A percentile compares a stretch with the other conserved stretches of the same genome.
phyloP scores from a whole-genome alignment of 768 basidiomycete species.

The Termitomyces sp. region DNA sequence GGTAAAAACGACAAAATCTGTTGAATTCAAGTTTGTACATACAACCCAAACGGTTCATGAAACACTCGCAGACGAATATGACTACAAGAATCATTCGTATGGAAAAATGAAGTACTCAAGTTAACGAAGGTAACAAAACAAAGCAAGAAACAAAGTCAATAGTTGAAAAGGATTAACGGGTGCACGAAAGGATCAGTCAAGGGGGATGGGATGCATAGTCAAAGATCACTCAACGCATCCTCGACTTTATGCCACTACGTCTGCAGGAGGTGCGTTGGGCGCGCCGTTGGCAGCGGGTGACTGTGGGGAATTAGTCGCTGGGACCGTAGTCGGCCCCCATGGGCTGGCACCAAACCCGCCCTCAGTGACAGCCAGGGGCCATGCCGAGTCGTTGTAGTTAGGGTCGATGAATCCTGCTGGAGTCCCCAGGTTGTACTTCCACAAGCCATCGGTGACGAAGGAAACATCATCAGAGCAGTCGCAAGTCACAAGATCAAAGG shows the following conservation, averaged over 20 bases:
- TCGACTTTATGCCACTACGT: conserved; percentile 12
- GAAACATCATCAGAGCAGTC: conserved; percentile 16
- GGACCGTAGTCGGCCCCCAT: conserved; percentile 21
- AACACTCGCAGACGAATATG: background rate
- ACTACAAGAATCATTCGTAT: background rate
- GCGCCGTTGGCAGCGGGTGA: conserved; percentile 12
- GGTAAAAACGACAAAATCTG: background rate
- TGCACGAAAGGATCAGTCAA: background rate
- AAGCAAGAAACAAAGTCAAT: background rate
- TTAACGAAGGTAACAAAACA: background rate
- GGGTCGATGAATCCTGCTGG: conserved; percentile 18
- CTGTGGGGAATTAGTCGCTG: conserved; percentile 14
- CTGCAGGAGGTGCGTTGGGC: conserved; percentile 15
- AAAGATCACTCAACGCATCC: background rate
- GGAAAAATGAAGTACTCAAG: background rate
- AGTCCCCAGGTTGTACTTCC: conserved; percentile 22
- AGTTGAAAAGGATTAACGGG: background rate
- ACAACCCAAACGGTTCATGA: background rate
- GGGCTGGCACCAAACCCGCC: conserved; percentile 22
- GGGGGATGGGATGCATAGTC: too few species aligned
- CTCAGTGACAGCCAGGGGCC: conserved; percentile 22
- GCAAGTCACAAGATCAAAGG: conserved; percentile 20
- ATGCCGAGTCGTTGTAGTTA: conserved; percentile 20
- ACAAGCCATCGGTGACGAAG: conserved; percentile 22
- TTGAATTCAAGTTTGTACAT: background rate